These are phyloP conservation scores for Coemansia sp. DNA, from an alignment of 192 early-diverging fungal genomes.

Conservation along the genomic window DNA sequence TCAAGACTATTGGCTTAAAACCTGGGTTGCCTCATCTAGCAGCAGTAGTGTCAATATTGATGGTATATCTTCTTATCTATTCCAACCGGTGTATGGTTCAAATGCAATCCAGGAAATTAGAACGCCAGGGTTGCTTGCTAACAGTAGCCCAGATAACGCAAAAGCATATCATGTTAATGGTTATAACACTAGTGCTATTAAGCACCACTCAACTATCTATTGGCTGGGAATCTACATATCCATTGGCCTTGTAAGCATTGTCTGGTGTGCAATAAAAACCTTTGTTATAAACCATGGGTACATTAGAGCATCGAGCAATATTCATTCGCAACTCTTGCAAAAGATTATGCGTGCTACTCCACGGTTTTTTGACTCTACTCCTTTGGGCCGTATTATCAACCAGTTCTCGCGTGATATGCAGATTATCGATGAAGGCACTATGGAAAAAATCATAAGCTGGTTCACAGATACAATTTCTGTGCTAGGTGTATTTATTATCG, in stretches of 20 bases:
- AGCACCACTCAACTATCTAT: not conserved
- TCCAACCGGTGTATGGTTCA: constrained; percentile 6
- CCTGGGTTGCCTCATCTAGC: constrained; percentile 53
- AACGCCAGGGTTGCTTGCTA: not conserved
- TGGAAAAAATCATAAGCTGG: constrained; percentile 58
- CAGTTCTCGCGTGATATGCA: constrained; percentile 81
- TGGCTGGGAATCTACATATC: not conserved
- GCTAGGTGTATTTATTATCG: constrained; percentile 59
- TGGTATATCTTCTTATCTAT: constrained; percentile 18
- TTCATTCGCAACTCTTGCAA: constrained; percentile 59
- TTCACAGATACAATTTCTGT: constrained; percentile 51
- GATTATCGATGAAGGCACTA: constrained; percentile 67
- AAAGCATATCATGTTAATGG: constrained; percentile 1
- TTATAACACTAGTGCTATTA: constrained; percentile 8
- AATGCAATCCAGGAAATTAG: not conserved
- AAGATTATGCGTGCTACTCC: constrained; percentile 65
- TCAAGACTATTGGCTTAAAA: constrained; percentile 66
- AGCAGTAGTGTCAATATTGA: not conserved
- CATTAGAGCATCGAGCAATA: not conserved
- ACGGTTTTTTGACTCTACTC: constrained; percentile 81
- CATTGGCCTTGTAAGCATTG: not conserved
- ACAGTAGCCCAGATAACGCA: constrained; percentile 8
- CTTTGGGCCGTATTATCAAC: constrained; percentile 78
- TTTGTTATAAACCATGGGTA: not conserved
- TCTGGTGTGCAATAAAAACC: not conserved